phyloP scores from a whole-genome alignment of 768 basidiomycete genomes.

The Gymnopilus junonius region DNA sequence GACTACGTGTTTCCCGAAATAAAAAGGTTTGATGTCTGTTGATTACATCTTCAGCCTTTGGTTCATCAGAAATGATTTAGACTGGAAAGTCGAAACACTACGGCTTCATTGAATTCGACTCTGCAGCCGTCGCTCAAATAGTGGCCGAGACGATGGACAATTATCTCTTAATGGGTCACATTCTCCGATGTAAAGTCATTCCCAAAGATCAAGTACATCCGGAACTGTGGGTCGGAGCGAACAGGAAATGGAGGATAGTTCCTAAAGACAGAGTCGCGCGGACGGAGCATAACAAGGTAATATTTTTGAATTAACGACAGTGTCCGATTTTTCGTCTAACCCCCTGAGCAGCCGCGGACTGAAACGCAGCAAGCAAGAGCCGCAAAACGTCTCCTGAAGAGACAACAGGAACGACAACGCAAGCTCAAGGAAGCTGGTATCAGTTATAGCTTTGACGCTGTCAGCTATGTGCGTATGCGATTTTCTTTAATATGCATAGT shows the following conservation, averaged over 20 bases:
- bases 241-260: constrained; percentile 84
- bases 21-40: constrained; percentile 65
- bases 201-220: constrained; percentile 92
- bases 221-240: constrained; percentile 96
- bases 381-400: constrained; percentile 70
- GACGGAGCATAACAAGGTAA: constrained; percentile 82
- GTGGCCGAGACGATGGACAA: constrained; percentile 99
- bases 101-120: constrained; percentile 94
- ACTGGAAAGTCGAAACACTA: constrained; percentile 97
- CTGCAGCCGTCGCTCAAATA: constrained; percentile 87
- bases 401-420: constrained; percentile 76
- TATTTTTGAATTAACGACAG: not conserved
- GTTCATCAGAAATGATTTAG: constrained; percentile 41
- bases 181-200: constrained; percentile 88
- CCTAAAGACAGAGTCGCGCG: constrained; percentile 76
- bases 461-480: constrained; percentile 75
- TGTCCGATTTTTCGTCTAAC: not conserved
- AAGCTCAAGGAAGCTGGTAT: constrained; percentile 85
- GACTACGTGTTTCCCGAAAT: constrained; percentile 89
- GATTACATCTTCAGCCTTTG: not conserved
- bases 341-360: constrained; percentile 62
- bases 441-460: constrained; percentile 81
- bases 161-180: constrained; percentile 93
- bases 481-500: not conserved
- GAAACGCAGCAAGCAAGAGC: constrained; percentile 68